Percentiles rank a stretch among this genome's conserved stretches.
Evolutionary conservation across 257 asterid genomes (phyloP).

Genomic region (Salvia hispanica): DNA sequence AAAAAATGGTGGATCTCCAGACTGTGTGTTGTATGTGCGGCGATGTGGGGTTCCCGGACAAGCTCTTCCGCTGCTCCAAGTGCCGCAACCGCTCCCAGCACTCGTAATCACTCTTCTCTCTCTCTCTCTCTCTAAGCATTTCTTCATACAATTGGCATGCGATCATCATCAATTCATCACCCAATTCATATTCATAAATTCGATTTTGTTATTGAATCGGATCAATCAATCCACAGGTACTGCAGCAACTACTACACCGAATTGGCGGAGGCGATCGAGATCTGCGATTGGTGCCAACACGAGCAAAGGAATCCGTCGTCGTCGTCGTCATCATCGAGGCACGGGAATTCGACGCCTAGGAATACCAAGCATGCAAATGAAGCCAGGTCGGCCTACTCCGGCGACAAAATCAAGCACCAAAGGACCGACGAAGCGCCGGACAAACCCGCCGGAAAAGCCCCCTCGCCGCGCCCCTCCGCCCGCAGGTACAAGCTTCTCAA

Average conservation of each 20-base stretch:
- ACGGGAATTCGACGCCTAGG: constrained; percentile 24
- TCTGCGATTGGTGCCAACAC: constrained; percentile 91
- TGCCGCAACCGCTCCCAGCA: constrained; percentile 90
- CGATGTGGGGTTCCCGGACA: constrained; percentile 91
- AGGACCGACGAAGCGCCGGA: constrained; percentile 50
- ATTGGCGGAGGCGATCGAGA: constrained; percentile 52
- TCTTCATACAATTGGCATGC: constrained; percentile 3
- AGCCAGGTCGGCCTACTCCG: constrained; percentile 58
- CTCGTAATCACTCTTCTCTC: no score
- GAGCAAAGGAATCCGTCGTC: constrained; percentile 49
- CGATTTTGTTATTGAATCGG: no score
- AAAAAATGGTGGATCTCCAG: constrained; percentile 73
- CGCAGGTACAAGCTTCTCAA: constrained; percentile 97
- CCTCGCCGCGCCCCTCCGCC: constrained; percentile 74
- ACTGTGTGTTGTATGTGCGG: constrained; percentile 96
- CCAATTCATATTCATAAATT: no score
- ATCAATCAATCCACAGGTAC: constrained; percentile 48
- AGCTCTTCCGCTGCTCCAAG: constrained; percentile 91
- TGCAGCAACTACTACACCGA: constrained; percentile 91
- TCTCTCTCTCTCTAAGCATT: neutral
- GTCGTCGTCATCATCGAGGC: constrained; percentile 37
- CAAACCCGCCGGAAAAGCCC: constrained; percentile 57
- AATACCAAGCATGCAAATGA: constrained; percentile 39
- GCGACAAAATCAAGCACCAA: constrained; percentile 65
- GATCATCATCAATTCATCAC: constrained; percentile 6